Base-by-base conservation (phyloP, 73 alveolate species). In the Symbiodinium pilosum region DNA sequence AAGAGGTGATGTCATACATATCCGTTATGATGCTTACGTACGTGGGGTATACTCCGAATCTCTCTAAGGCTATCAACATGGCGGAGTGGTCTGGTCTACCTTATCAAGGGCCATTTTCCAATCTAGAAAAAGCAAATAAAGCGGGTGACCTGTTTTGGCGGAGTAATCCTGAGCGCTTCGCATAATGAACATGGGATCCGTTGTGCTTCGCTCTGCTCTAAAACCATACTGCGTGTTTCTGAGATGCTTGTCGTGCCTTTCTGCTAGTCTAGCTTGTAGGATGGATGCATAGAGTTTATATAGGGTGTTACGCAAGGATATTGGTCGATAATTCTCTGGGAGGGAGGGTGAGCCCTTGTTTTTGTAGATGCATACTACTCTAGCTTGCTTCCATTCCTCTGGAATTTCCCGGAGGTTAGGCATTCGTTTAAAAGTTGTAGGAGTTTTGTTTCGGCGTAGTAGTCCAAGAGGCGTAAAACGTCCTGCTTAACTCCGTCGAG, bases 321-420 rank as follows among this genome's bases (percentile, higher is more conserved):
- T 85, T 32, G 93, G 93, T 32, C 93, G 44, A 51, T 47, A 85
- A 8, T 51, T 9, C 47, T 75, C 54, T 1, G 93, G 93, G 32
- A 24, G 38, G 28, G 77, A 59, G 36, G 77, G 38, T n/a, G 77
- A 18, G 39, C 77, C 77, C 28, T 59, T 59, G n/a, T 36, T 36
- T 59, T 59, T 59, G 39, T 6, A 59, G 6, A 59, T 59, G 38
- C 5, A 8, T 56, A 56, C 77, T 1, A 59, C 36, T 8, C 28
- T 1, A 8, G 77, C 77, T 36, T 59, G 36, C 39, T 59, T 59
- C 77, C 77, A 59, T 1, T 4, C 3, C 6, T 4, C 38, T 0
- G 77, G 77, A 1, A 59, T 28, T 18, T 59, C 3, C 77, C 77
- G 1, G 18, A 36, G 6, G 39, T 1, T 28, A 59, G 6, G 77